Base-by-base conservation (phyloP, 1,139 yeast genomes). In the Suhomyces yuchorum region DNA sequence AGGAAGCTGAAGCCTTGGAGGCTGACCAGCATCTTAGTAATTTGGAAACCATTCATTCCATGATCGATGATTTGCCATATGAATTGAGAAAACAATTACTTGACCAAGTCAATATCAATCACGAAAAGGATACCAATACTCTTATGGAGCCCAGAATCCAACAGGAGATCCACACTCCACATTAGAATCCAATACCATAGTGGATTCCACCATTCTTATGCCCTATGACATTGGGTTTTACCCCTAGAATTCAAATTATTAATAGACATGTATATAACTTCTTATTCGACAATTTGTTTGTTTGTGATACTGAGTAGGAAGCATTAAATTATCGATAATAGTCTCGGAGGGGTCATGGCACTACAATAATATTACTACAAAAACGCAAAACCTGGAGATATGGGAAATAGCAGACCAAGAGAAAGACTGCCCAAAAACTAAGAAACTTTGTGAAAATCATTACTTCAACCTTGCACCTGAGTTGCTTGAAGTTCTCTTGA, bases 31-130 rank as follows among this genome's bases (percentile, higher is more conserved):
- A 53, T 39, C 57, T 56, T 24, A 57, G 56, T 9, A 68, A 67
- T 40, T 53, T 72, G 42, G 73, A 71, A 30, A 53, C 54, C 14
- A 64, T 73, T 20, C 59, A 69, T 46, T 54, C 67, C 12, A 55
- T 73, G 60, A 65, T 75, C 37, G 75, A 71, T 45, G 74, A 73
- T 35, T 66, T 75, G 46, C 75, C 79, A 1, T 51, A 56, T 20
- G 77, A 73, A 34, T 57, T 62, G 7, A 64, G 71, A 44, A 58
- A 57, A 20, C 66, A 67, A 51, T 65, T 75, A 42, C 53, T 71
- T 24, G 55, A 60, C 32, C 72, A 68, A 54, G 56, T 72, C 41
- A 53, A 64, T 48, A 56, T 39, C 69, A 68, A 49, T 45, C 36
- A 62, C 8, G 63, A 63, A 42, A 61, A 56, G 40, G 61, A 63